Evolutionary conservation across 768 basidiomycete species (phyloP).

Genomic region (Ramaria sp.): DNA sequence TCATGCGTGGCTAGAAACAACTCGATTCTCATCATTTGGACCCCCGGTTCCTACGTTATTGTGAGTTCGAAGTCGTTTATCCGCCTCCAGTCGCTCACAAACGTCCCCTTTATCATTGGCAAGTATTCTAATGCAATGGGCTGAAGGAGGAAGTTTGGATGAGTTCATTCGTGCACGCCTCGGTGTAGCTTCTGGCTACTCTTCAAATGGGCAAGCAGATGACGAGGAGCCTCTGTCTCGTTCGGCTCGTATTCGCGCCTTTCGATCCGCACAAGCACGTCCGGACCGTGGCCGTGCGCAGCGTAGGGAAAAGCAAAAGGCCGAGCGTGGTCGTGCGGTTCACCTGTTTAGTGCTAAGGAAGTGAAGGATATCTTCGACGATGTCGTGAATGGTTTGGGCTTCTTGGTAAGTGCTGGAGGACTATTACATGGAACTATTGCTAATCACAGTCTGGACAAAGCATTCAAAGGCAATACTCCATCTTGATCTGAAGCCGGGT

Average conservation of each 20-base stretch:
- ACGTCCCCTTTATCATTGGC: background rate
- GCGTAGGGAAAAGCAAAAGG: constrained; percentile 19
- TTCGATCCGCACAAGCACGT: constrained; percentile 57
- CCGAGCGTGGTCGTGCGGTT: constrained; percentile 52
- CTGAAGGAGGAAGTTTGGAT: constrained; percentile 66
- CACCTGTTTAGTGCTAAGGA: constrained; percentile 82
- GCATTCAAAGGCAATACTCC: constrained; percentile 79
- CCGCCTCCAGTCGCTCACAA: background rate
- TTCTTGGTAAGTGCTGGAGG: constrained; percentile 58
- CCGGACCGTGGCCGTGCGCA: constrained; percentile 8
- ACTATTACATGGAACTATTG: background rate
- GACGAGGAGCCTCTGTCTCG: constrained; percentile 37
- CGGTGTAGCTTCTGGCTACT: constrained; percentile 32
- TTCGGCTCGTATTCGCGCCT: constrained; percentile 65
- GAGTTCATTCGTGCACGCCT: constrained; percentile 77
- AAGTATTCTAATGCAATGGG: constrained; percentile 90
- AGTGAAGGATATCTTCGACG: constrained; percentile 66
- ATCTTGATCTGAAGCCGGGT: constrained; percentile 89
- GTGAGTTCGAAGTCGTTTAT: constrained; percentile 30
- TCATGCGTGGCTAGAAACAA: constrained; percentile 85
- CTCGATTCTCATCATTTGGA: constrained; percentile 81
- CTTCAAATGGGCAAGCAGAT: constrained; percentile 13
- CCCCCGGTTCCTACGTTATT: constrained; percentile 82
- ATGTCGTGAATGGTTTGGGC: constrained; percentile 76
- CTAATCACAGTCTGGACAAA: constrained; percentile 18